Conservation (phyloP, 2,329 filamentous ascomycete species). For the Neonectria neomacrospora region DNA sequence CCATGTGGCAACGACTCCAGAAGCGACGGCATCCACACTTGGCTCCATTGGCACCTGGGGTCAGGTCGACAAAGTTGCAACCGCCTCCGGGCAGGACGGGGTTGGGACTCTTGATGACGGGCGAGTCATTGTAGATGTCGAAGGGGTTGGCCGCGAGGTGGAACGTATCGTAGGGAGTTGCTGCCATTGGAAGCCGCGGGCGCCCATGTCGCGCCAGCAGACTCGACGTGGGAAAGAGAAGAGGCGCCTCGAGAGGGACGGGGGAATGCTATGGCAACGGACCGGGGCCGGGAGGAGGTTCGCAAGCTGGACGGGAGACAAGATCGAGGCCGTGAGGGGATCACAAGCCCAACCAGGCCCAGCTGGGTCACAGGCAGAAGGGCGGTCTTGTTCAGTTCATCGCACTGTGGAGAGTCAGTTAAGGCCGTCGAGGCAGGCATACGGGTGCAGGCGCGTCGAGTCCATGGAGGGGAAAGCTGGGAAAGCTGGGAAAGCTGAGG, state of each 20-base stretch:
- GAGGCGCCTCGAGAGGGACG: conserved; percentile 15
- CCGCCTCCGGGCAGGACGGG: conserved; percentile 60
- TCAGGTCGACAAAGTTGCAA: conserved; percentile 69
- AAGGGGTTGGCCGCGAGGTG: conserved; percentile 60
- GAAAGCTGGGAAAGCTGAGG: conserved; percentile 20
- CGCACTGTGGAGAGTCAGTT: conserved; percentile 41
- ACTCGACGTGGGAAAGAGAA: conserved; percentile 15
- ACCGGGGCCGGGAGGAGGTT: conserved; percentile 4
- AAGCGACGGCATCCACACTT: conserved; percentile 71
- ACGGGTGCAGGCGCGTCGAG: conserved; percentile 23
- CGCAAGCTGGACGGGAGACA: conserved; percentile 26
- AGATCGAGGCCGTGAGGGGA: conserved; percentile 33
- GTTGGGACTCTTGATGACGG: conserved; percentile 40
- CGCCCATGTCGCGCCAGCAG: conserved; percentile 45
- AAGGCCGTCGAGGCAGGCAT: conserved; percentile 21
- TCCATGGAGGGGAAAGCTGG: conserved; percentile 24
- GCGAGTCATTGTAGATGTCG: conserved; percentile 65
- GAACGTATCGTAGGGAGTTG: conserved; percentile 59
- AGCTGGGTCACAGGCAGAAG: conserved; percentile 49
- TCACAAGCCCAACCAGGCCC: conserved; percentile 49
- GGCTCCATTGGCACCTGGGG: conserved; percentile 61
- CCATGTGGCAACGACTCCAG: conserved; percentile 60
- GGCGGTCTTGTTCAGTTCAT: conserved; percentile 51
- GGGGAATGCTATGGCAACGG: not conserved
- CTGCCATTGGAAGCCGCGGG: conserved; percentile 59